Evolutionary conservation across 1,284 basidiomycete species (phyloP), one percentile per base, ranked within the genome.

Genomic region (Naganishia liquefaciens): DNA sequence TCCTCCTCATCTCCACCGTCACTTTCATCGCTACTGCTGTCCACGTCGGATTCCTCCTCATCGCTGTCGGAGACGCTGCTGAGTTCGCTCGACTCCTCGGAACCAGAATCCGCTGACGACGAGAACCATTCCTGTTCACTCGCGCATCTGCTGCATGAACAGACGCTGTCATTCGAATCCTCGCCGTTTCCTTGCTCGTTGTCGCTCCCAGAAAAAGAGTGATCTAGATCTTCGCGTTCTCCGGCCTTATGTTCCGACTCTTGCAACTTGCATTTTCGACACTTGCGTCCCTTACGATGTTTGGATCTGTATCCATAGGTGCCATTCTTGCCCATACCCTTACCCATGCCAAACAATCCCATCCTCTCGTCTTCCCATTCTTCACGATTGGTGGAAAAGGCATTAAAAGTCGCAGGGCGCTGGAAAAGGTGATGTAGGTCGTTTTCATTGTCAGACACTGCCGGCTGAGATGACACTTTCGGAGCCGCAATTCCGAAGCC

Each of bases 341-440:
- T 53, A 17, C 62, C 66, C 57, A 67, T 64, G 6, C 66, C 67
- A 43, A 68, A 68, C 17, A 68, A 42, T 11, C 60, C 63, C 57
- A 64, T 65, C 9, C 67, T 57, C 50, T 64, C 63, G 7, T 61
- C 40, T 33, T 65, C 67, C 67, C 67, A 68, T 40, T 62, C 63
- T 27, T 65, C 54, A 2, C 63, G 55, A 28, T 68, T 64, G 4
- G 72, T 72, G 6, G 78, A 73, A 60, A 79, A 79, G 6, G 75
- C 75, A 67, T 77, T 78, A 74, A 78, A 78, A 1, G 74, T 44
- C 65, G 23, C 74, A 69, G 33, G 73, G 70, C 25, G 73, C 68
- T 25, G 74, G 66, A 49, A 72, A 11, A 64, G 43, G 33, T 60
- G 50, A 42, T 65, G 44, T 27, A 68, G 42, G 23, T 65, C 64